Base-by-base conservation (phyloP, 768 basidiomycete genomes). In the Phanerochaete carnosa region DNA sequence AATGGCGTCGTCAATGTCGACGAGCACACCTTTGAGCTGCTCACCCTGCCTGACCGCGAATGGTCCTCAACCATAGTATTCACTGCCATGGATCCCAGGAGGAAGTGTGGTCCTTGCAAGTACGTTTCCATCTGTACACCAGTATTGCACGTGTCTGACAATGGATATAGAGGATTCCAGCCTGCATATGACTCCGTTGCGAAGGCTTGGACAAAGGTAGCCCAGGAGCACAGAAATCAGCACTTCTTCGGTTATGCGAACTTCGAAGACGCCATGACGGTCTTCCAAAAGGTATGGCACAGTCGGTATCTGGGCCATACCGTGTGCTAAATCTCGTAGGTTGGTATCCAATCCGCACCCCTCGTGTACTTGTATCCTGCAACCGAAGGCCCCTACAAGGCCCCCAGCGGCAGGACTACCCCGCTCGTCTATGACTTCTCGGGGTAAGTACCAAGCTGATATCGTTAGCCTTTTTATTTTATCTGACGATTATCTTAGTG, bases 171-270 rank as follows among this genome's bases (percentile, higher is more conserved):
- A 72, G 84, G 91, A 66, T 96, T 98, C 69, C 84, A 90, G 53
- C 94, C 95, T 7, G 79, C 87, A 5, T 97, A 87, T 83, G 80
- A 80, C n/a, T 76, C 85, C 2, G 88, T 96, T 13, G 90, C 92
- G 35, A 86, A 86, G 67, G 86, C 92, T n/a, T 98, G 95, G 95
- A 71, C 82, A 3, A 79, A 78, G 15, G 80, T 82, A 9, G 74
- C 90, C 8, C 66, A 80, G 58, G 78, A 77, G 23, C 75, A 89
- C n/a, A 83, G 88, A 45, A 81, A 92, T 71, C 77, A 79, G 58
- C 95, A 98, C 73, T 95, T 98, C 83, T 99, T 98, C 69, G 97
- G 87, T 9, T 88, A 87, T 13, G 72, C 94, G 30, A 97, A 99
- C 74, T 98, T 97, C 70, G 85, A 91, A 68, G 80, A 90, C 37